These are phyloP conservation scores for Pezicula rhizophila DNA, from an alignment of 2,329 filamentous ascomycete species.

Conservation along the genomic window DNA sequence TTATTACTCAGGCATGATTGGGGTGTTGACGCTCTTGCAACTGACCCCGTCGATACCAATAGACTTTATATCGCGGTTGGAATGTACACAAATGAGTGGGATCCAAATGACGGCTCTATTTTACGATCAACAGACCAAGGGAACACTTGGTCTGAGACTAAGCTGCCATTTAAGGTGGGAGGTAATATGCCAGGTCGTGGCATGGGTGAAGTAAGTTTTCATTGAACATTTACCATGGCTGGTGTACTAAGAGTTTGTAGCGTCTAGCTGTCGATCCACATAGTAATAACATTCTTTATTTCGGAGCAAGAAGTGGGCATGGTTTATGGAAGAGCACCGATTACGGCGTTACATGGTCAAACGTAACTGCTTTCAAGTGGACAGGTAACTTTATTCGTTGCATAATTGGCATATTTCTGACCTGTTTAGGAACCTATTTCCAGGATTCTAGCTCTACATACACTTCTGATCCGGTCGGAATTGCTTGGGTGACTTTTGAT, in stretches of 20 bases:
- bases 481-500: conserved; percentile 20
- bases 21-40: conserved; percentile 51
- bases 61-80: conserved; percentile 49
- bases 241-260: conserved; percentile 5
- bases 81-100: conserved; percentile 55
- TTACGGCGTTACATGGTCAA: conserved; percentile 45
- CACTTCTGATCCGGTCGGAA: conserved; percentile 13
- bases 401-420: conserved; percentile 22
- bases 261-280: conserved; percentile 52
- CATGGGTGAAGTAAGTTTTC: conserved; percentile 39
- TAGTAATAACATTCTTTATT: conserved; percentile 50
- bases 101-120: conserved; percentile 49
- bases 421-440: conserved; percentile 14
- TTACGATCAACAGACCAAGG: conserved; percentile 49
- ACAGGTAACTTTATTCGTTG: conserved; percentile 42
- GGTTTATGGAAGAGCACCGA: conserved; percentile 54
- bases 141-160: conserved; percentile 42
- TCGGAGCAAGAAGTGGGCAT: conserved; percentile 52
- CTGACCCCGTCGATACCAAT: conserved; percentile 46
- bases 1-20: conserved; percentile 40
- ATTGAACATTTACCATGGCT: background rate
- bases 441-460: conserved; percentile 8
- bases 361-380: conserved; percentile 45
- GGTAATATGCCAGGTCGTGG: conserved; percentile 58
- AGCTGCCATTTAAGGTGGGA: conserved; percentile 52